Evolutionary conservation across 1,284 basidiomycete genomes (phyloP).

Genomic region (Cryptococcus depauperatus): DNA sequence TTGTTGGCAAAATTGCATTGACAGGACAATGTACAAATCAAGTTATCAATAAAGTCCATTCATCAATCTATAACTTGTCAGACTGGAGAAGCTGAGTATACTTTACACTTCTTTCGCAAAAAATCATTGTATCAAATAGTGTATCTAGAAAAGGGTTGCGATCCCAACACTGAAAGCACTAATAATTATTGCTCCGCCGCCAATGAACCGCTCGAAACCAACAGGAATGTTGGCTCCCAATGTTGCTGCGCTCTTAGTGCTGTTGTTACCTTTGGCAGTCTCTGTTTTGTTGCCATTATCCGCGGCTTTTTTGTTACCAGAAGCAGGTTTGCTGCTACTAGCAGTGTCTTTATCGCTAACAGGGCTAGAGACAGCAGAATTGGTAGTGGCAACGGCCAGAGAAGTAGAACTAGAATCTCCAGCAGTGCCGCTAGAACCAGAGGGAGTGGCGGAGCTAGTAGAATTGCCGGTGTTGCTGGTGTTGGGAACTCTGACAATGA

Average conservation of each 20-base stretch:
- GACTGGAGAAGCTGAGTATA: too few relatives aligned
- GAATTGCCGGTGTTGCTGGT: conserved; percentile 3
- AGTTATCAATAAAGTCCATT: too few relatives aligned
- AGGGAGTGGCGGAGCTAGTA: conserved; percentile 1
- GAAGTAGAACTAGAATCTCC: not conserved
- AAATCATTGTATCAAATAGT: too few relatives aligned
- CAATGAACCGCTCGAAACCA: conserved; percentile 11
- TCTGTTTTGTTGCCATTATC: not conserved
- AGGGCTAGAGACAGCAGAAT: conserved; percentile 1
- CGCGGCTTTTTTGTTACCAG: not conserved
- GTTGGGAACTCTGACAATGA: not conserved
- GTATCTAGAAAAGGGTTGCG: conserved; percentile 14
- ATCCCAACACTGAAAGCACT: conserved; percentile 18
- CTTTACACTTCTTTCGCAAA: too few relatives aligned
- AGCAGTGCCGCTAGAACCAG: conserved; percentile 5
- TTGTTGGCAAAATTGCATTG: too few relatives aligned
- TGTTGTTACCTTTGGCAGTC: too few relatives aligned
- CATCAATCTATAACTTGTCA: too few relatives aligned
- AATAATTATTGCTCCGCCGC: conserved; percentile 10
- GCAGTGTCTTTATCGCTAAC: not conserved
- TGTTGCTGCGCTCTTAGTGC: not conserved
- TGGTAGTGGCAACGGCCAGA: not conserved
- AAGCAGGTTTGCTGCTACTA: not conserved
- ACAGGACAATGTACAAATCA: too few relatives aligned
- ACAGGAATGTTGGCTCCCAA: not conserved